These are phyloP conservation scores for Parsonsia alboflavescens DNA, from an alignment of 257 asterid genomes.

Conservation along the genomic window DNA sequence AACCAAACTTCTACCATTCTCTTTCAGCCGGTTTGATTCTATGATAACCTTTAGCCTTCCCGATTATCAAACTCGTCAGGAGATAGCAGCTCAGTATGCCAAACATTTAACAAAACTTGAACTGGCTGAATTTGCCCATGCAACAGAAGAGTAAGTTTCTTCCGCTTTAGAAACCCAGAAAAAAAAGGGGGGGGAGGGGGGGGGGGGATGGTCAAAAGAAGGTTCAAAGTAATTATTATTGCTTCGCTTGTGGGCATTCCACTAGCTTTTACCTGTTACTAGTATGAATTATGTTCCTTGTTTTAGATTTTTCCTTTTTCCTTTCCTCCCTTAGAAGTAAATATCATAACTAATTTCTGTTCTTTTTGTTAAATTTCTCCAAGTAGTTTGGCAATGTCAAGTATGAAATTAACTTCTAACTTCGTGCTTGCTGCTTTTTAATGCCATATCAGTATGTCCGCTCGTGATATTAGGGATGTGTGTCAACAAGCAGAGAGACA, in stretches of 20 bases:
- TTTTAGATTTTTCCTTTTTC: neutral
- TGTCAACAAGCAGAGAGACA: slow-evolving; percentile 97
- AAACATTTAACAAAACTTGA: slow-evolving; percentile 75
- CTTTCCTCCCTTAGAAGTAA: neutral
- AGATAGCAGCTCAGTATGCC: slow-evolving; percentile 80
- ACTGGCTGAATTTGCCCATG: slow-evolving; percentile 58
- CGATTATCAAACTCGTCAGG: slow-evolving; percentile 78
- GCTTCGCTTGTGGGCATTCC: neutral
- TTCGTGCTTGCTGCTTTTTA: slow-evolving; percentile 1
- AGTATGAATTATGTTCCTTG: no score
- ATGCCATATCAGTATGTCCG: slow-evolving; percentile 65
- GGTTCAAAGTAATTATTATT: neutral
- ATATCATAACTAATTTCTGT: neutral
- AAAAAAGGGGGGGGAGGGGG: no score
- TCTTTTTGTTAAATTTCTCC: no score
- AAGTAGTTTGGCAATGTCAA: no score
- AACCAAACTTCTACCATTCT: slow-evolving; percentile 11
- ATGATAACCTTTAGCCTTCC: slow-evolving; percentile 73
- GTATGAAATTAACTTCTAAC: neutral
- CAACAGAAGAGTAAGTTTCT: slow-evolving; percentile 59
- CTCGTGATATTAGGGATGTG: slow-evolving; percentile 85
- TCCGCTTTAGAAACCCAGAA: neutral
- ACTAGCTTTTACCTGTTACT: neutral
- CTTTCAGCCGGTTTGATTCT: slow-evolving; percentile 88
- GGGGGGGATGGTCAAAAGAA: neutral